Evolutionary conservation across 345 rosid species (phyloP).

Genomic region (Pistacia vera): DNA sequence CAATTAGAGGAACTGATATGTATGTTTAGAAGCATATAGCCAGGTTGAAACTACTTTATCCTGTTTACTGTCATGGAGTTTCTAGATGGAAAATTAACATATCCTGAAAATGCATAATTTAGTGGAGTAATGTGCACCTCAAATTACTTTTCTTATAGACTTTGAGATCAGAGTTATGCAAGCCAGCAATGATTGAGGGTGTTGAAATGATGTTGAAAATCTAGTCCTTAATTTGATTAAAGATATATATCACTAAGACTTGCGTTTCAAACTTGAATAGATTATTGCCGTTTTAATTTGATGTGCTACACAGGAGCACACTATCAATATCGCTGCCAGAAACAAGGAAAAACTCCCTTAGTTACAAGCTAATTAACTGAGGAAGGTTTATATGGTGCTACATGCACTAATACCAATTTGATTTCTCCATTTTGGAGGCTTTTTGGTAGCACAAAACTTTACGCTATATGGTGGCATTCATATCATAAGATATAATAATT

Average conservation of each 20-base stretch:
- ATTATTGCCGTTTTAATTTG: not conserved
- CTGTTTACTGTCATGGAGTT: not conserved
- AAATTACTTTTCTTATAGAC: not conserved
- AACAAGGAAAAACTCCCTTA: not conserved
- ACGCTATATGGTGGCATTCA: not conserved
- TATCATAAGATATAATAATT: not conserved
- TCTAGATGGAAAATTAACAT: not conserved
- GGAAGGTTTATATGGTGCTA: constrained; percentile 39
- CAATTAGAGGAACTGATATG: too few species aligned
- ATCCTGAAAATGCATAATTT: not conserved
- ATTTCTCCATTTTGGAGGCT: constrained; percentile 11
- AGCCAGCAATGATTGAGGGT: constrained; percentile 13
- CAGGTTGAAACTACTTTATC: not conserved
- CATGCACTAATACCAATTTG: not conserved
- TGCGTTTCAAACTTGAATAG: constrained; percentile 28
- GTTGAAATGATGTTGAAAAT: constrained; percentile 1
- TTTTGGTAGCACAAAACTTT: not conserved
- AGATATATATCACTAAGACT: not conserved
- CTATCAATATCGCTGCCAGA: not conserved
- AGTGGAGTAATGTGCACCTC: not conserved
- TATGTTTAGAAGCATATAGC: not conserved
- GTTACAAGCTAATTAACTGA: constrained; percentile 18
- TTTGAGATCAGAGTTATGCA: not conserved
- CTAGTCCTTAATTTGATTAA: not conserved
- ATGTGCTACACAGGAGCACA: not conserved